These are phyloP conservation scores for Mitragyna speciosa DNA, from an alignment of 257 asterid genomes.

Conservation along the genomic window DNA sequence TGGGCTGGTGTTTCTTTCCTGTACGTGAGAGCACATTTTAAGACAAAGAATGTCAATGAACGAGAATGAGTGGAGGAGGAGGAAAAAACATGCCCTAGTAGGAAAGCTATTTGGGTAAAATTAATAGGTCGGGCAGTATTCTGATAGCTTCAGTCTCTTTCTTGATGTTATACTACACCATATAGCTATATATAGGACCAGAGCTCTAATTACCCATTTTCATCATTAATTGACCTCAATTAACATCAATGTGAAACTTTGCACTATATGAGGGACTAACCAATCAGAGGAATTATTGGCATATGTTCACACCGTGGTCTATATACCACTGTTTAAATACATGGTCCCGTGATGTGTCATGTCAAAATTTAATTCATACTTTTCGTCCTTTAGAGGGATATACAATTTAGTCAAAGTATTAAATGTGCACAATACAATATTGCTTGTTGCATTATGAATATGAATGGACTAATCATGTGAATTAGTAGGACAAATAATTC, in stretches of 20 bases:
- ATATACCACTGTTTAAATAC: neutral
- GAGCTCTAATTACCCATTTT: neutral
- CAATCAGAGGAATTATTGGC: neutral
- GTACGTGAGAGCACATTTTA: neutral
- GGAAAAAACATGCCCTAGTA: neutral
- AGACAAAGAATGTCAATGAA: conserved; percentile 16
- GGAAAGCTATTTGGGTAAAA: neutral
- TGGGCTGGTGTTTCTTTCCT: too few relatives aligned
- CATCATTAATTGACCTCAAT: neutral
- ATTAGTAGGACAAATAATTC: too few relatives aligned
- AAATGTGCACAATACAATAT: too few relatives aligned
- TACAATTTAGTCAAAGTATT: too few relatives aligned
- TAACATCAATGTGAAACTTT: neutral
- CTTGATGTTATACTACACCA: conserved; percentile 17
- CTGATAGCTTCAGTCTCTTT: conserved; percentile 17
- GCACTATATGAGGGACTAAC: neutral
- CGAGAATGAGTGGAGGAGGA: neutral
- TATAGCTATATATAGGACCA: conserved; percentile 7
- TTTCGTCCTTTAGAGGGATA: too few relatives aligned
- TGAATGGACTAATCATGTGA: too few relatives aligned
- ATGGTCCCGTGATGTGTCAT: neutral
- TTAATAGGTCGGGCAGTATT: conserved; percentile 2
- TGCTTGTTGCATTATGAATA: too few relatives aligned
- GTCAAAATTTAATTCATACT: neutral
- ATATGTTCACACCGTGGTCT: neutral